A percentile compares a stretch with the other conserved stretches of the same genome.
Evolutionary conservation across 108 stramenopile species (phyloP).

Genomic region (Cyclotella kingstonii): DNA sequence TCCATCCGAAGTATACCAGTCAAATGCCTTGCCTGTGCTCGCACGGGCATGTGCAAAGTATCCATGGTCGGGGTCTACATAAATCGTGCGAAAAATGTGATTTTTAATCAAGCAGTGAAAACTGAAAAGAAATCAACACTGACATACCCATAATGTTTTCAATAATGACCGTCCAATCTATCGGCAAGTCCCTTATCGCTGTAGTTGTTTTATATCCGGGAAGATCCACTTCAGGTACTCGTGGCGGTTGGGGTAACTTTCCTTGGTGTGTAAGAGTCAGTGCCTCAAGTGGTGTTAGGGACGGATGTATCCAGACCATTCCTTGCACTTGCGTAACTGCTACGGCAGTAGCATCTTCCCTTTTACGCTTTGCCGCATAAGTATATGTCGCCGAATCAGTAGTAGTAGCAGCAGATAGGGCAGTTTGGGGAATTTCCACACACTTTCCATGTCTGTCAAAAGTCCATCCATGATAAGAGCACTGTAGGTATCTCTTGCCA

Average conservation of each 20-base stretch:
- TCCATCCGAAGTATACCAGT: conserved; percentile 56
- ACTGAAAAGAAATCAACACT: not conserved
- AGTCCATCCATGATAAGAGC: conserved; percentile 73
- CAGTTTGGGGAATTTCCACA: conserved; percentile 60
- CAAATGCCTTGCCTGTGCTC: conserved; percentile 43
- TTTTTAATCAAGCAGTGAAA: not conserved
- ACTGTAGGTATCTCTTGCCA: conserved; percentile 42
- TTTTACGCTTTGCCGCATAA: not conserved
- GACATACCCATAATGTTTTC: conserved; percentile 57
- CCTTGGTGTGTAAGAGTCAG: conserved; percentile 26
- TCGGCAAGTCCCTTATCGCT: conserved; percentile 62
- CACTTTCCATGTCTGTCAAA: conserved; percentile 63
- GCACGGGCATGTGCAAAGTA: conserved; percentile 58
- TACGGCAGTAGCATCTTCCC: conserved; percentile 47
- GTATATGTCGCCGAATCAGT: not conserved
- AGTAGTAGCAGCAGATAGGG: not conserved
- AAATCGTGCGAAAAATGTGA: not conserved
- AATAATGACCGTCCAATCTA: conserved; percentile 66
- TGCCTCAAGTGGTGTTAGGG: conserved; percentile 42
- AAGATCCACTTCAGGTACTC: conserved; percentile 56
- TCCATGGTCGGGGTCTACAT: conserved; percentile 63
- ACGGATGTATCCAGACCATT: conserved; percentile 68
- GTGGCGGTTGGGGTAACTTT: conserved; percentile 40
- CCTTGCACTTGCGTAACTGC: conserved; percentile 41
- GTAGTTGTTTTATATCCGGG: conserved; percentile 29